Conservation (phyloP, 2,329 filamentous ascomycete species). For the Cladophialophora exuberans region DNA sequence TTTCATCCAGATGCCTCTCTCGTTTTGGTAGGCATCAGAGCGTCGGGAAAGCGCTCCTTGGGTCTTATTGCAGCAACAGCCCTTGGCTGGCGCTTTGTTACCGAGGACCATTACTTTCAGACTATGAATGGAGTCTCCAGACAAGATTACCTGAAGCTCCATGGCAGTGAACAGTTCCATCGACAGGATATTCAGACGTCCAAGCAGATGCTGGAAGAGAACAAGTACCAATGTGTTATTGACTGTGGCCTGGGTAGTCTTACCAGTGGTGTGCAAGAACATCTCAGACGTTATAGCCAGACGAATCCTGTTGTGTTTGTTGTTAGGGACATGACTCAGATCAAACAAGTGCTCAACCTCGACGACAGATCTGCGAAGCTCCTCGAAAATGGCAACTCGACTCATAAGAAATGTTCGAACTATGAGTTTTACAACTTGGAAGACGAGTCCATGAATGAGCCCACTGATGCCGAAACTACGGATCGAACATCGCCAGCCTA, state of each 20-base stretch:
- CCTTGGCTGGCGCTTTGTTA: conserved; percentile 47
- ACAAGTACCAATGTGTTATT: conserved; percentile 46
- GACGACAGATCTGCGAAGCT: conserved; percentile 48
- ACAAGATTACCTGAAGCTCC: conserved; percentile 45
- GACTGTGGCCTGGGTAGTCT: conserved; percentile 49
- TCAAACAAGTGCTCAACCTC: conserved; percentile 47
- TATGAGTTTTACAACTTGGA: conserved; percentile 54
- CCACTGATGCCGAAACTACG: conserved; percentile 22
- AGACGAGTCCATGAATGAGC: conserved; percentile 44
- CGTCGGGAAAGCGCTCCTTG: conserved; percentile 48
- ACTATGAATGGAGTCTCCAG: conserved; percentile 46
- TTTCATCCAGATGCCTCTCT: conserved; percentile 46
- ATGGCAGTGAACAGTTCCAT: conserved; percentile 48
- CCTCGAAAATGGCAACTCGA: conserved; percentile 48
- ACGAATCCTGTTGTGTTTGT: conserved; percentile 48
- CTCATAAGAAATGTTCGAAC: conserved; percentile 52
- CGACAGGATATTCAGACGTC: conserved; percentile 47
- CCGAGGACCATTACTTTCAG: conserved; percentile 50
- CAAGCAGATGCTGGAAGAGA: conserved; percentile 49
- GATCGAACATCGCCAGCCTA: conserved; percentile 51
- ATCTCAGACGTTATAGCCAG: conserved; percentile 42
- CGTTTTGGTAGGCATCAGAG: conserved; percentile 47
- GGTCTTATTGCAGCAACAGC: conserved; percentile 49
- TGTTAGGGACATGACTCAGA: conserved; percentile 45
- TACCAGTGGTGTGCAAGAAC: conserved; percentile 46